Evolutionary conservation across 129 eudicot genomes (phyloP).

Genomic region (Flaveria linearis): DNA sequence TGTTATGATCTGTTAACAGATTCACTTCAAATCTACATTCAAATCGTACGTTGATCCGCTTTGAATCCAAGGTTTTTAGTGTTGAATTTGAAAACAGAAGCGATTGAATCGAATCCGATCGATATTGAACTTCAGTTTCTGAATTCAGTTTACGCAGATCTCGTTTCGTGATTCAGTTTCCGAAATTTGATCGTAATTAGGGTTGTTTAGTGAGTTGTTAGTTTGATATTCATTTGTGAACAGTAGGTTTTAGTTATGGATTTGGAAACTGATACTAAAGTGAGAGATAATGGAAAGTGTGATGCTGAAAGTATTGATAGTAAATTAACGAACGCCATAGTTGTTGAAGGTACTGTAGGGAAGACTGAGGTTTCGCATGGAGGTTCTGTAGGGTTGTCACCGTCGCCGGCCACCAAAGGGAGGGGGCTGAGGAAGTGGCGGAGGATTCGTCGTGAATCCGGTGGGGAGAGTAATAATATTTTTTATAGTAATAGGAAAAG

Average conservation of each 20-base stretch:
- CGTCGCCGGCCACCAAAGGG: slow-evolving; percentile 50
- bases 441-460: slow-evolving; percentile 54
- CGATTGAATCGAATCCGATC: slow-evolving; percentile 4
- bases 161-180: slow-evolving; percentile 18
- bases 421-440: slow-evolving; percentile 76
- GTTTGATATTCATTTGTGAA: neutral
- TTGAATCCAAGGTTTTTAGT: neutral
- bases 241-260: slow-evolving; percentile 45
- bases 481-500: slow-evolving; percentile 49
- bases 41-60: slow-evolving; percentile 19
- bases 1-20: neutral
- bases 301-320: neutral
- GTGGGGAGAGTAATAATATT: slow-evolving; percentile 37
- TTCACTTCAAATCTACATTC: neutral
- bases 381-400: slow-evolving; percentile 22
- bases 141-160: slow-evolving; percentile 24
- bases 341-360: slow-evolving; percentile 16
- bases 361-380: slow-evolving; percentile 17
- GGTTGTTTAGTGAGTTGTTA: neutral
- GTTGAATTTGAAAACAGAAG: neutral
- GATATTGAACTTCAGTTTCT: neutral
- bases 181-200: slow-evolving; percentile 25
- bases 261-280: slow-evolving; percentile 29
- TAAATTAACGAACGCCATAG: neutral
- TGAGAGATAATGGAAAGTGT: slow-evolving; percentile 40